Conservation (phyloP, 192 early-diverging fungal genomes). For the Backusella circina region DNA sequence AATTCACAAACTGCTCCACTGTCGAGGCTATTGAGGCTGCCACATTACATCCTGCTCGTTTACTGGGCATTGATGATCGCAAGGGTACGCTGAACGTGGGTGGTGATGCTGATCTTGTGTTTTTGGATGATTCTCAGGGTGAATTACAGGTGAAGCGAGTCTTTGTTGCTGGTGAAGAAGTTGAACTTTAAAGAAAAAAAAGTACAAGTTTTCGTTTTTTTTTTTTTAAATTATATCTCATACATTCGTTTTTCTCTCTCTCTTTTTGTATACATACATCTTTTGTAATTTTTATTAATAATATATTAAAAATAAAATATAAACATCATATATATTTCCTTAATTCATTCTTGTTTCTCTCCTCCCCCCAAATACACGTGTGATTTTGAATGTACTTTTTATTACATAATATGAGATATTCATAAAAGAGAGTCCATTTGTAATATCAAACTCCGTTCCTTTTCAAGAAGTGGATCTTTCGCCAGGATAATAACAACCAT, state of each 20-base stretch:
- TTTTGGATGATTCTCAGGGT: conserved; percentile 53
- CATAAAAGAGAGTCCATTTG: too few species aligned
- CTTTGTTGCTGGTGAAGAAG: conserved; percentile 68
- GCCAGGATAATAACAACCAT: too few species aligned
- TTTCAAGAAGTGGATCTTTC: too few species aligned
- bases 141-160: conserved; percentile 61
- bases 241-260: background rate
- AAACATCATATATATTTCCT: background rate
- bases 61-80: conserved; percentile 65
- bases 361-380: background rate
- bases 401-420: background rate
- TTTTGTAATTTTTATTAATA: conserved; percentile 2
- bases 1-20: conserved; percentile 70
- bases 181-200: conserved; percentile 15
- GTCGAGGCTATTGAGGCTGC: conserved; percentile 82
- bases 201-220: background rate
- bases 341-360: background rate
- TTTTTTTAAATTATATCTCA: conserved; percentile 4
- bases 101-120: conserved; percentile 75
- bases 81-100: conserved; percentile 72
- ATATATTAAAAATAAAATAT: background rate
- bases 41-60: conserved; percentile 72
- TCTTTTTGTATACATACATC: background rate
- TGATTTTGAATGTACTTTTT: background rate
- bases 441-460: too few species aligned